Conservation (phyloP, 495 filamentous ascomycete species). For the Talaromyces ruber region DNA sequence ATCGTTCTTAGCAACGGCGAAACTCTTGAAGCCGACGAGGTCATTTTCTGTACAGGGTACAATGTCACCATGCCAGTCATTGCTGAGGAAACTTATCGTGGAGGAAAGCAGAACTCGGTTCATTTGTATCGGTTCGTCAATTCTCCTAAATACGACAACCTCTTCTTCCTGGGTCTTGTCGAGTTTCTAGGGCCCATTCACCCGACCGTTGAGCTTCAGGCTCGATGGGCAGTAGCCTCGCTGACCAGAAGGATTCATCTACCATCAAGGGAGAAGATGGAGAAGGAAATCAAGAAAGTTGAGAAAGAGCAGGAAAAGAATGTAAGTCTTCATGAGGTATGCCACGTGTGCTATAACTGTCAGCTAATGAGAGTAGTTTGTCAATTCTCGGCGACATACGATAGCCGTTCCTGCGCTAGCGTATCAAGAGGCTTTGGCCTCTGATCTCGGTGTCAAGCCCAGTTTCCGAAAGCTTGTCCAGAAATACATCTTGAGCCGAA, state of each 20-base stretch:
- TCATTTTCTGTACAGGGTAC: conserved; percentile 16
- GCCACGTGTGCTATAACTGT: neutral
- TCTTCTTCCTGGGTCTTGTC: conserved; percentile 10
- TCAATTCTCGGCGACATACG: conserved; percentile 12
- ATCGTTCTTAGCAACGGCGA: conserved; percentile 9
- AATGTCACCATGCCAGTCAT: conserved; percentile 9
- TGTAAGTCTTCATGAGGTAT: neutral
- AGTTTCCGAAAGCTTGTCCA: conserved; percentile 8
- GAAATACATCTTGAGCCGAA: conserved; percentile 6
- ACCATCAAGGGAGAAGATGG: conserved; percentile 9
- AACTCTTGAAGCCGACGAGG: conserved; percentile 12
- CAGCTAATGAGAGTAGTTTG: conserved; percentile 1
- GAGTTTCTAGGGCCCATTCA: conserved; percentile 12
- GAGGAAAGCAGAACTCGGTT: conserved; percentile 3
- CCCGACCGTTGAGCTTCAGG: conserved; percentile 14
- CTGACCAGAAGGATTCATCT: conserved; percentile 8
- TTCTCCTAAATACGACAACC: conserved; percentile 7
- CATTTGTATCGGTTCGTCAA: conserved; percentile 11
- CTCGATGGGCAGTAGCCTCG: conserved; percentile 9
- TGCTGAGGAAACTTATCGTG: conserved; percentile 2
- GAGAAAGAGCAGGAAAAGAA: conserved; percentile 7
- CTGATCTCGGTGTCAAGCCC: conserved; percentile 10
- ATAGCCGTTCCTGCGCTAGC: conserved; percentile 5
- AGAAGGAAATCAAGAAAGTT: conserved; percentile 3
- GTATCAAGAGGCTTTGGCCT: conserved; percentile 12